These are phyloP conservation scores for Thalassiosira mediterranea DNA, from an alignment of 352 stramenopile genomes.

Conservation along the genomic window DNA sequence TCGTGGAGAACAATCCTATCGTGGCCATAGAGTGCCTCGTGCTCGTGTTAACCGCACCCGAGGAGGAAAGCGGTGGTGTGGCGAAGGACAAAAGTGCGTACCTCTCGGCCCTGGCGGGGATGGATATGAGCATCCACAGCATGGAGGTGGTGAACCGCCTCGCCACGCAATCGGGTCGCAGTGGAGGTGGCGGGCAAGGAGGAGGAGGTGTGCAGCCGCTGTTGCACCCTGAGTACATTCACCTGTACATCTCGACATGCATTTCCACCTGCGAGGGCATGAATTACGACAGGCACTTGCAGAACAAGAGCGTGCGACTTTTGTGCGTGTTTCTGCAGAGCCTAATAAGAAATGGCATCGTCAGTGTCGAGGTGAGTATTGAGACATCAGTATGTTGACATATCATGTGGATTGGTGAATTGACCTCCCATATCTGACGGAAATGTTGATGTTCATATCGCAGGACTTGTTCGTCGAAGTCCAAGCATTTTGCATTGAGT, in stretches of 20 bases:
- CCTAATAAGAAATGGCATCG: conserved; percentile 98
- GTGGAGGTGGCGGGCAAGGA: conserved; percentile 8
- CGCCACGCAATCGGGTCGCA: conserved; percentile 51
- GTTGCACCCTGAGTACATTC: conserved; percentile 95
- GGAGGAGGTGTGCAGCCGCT: conserved; percentile 9
- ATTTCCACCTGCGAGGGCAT: conserved; percentile 98
- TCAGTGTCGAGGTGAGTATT: conserved; percentile 94
- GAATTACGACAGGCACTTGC: conserved; percentile 95
- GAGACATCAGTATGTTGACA: too few relatives aligned
- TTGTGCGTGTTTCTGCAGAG: conserved; percentile 98
- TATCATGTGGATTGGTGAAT: too few relatives aligned
- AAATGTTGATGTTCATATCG: conserved; percentile 11
- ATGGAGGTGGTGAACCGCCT: conserved; percentile 92
- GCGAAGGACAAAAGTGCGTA: conserved; percentile 90
- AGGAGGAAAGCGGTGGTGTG: conserved; percentile 6
- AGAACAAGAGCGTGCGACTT: conserved; percentile 95
- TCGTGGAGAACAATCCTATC: conserved; percentile 98
- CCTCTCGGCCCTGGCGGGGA: conserved; percentile 95
- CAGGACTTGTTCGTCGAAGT: conserved; percentile 98
- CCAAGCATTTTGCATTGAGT: conserved; percentile 99
- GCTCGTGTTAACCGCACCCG: conserved; percentile 54
- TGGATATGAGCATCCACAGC: conserved; percentile 98
- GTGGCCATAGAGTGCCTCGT: conserved; percentile 95
- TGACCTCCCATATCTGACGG: too few relatives aligned
- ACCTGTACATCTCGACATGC: conserved; percentile 98